Percentiles rank a stretch among this genome's conserved stretches.
Conservation (phyloP, 768 basidiomycete genomes). For the Rhodosporidiobolus sp. region DNA sequence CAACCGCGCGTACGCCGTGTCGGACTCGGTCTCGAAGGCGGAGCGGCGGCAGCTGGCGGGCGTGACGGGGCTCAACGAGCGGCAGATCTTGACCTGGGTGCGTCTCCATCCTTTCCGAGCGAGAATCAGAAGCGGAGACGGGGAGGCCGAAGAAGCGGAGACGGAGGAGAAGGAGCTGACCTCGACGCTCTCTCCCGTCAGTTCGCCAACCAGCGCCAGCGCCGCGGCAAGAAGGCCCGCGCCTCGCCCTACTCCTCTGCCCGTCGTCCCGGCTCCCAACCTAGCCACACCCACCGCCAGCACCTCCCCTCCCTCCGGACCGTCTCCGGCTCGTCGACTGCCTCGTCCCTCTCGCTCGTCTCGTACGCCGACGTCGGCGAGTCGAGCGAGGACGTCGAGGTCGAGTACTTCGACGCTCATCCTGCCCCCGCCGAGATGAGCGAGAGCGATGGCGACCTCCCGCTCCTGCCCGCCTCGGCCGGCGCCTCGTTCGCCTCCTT, state of each 20-base stretch:
- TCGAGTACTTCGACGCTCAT: background rate
- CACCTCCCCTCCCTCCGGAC: background rate
- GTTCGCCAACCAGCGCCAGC: constrained; percentile 33
- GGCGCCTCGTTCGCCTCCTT: background rate
- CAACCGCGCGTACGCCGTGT: constrained; percentile 8
- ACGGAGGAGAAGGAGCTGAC: background rate
- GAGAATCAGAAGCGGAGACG: constrained; percentile 10
- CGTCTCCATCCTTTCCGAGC: background rate
- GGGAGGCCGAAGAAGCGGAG: background rate
- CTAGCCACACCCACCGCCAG: background rate
- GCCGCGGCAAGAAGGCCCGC: constrained; percentile 1
- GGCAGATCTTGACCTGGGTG: constrained; percentile 28
- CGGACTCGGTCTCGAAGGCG: background rate
- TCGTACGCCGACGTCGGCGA: constrained; percentile 1
- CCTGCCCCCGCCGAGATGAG: background rate
- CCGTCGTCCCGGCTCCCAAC: background rate
- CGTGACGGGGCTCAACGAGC: constrained; percentile 16
- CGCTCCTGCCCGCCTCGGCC: background rate
- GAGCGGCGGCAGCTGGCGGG: constrained; percentile 5
- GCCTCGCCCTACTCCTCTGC: constrained; percentile 16
- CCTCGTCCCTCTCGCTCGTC: constrained; percentile 5
- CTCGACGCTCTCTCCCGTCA: background rate
- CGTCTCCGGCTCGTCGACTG: constrained; percentile 22
- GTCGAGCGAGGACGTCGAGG: background rate
- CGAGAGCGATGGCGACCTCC: background rate